phyloP scores from a whole-genome alignment of 306 rosid genomes.

The Castanospermum australe region DNA sequence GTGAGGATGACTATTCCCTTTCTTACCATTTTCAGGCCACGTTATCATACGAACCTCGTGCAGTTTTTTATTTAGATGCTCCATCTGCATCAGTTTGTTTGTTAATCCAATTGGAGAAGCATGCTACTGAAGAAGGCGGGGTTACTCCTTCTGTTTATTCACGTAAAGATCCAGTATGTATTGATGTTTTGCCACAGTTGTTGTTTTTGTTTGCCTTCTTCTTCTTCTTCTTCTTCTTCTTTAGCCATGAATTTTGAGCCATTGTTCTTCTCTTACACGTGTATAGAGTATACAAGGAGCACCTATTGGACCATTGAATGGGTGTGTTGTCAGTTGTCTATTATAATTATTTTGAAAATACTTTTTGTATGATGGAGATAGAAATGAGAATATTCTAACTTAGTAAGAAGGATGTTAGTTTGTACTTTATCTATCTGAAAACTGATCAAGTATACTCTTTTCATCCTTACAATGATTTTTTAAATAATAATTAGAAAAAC shows the following conservation, averaged over 20 bases:
- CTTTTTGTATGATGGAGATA: neutral
- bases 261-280: neutral
- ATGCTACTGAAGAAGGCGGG: slow-evolving; percentile 97
- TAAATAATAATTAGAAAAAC: neutral
- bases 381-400: neutral
- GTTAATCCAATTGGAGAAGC: slow-evolving; percentile 95
- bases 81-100: slow-evolving; percentile 95
- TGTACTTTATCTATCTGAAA: neutral
- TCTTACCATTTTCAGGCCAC: slow-evolving; percentile 50
- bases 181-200: slow-evolving; percentile 8
- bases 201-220: neutral
- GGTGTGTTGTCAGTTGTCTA: neutral
- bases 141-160: slow-evolving; percentile 91
- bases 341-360: neutral
- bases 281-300: neutral
- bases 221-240: neutral
- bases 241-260: neutral
- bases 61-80: slow-evolving; percentile 84
- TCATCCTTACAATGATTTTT: neutral
- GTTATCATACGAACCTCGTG: slow-evolving; percentile 59
- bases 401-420: slow-evolving; percentile 4
- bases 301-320: neutral
- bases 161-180: slow-evolving; percentile 91
- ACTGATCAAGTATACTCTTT: neutral
- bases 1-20: neutral